Evolutionary conservation across 2,329 filamentous ascomycete genomes (phyloP).

Genomic region (Paraphaeosphaeria minitans): DNA sequence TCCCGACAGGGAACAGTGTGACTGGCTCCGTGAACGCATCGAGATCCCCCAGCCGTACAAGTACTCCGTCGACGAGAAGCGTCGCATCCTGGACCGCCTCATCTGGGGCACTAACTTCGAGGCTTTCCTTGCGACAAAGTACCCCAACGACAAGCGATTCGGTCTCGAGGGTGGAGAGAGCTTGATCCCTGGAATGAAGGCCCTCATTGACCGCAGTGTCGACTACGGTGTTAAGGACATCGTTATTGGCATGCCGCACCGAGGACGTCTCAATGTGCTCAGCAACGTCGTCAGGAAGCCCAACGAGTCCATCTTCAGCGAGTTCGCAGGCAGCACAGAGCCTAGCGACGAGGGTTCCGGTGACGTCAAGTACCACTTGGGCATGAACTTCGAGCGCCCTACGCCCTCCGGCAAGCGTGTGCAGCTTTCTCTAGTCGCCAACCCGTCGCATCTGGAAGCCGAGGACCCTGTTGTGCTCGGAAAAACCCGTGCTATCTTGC

Average conservation of each 20-base stretch:
- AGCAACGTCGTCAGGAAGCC: slow-evolving; percentile 99
- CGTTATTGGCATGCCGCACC: slow-evolving; percentile 98
- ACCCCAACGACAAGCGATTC: slow-evolving; percentile 99
- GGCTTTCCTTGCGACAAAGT: slow-evolving; percentile 92
- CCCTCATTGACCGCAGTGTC: slow-evolving; percentile 95
- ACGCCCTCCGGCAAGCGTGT: slow-evolving; percentile 98
- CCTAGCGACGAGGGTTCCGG: slow-evolving; percentile 95
- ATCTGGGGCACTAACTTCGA: slow-evolving; percentile 99
- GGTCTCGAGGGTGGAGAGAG: slow-evolving; percentile 97
- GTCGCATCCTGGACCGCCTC: slow-evolving; percentile 91
- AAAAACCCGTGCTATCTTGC: slow-evolving; percentile 96
- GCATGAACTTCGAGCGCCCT: slow-evolving; percentile 99
- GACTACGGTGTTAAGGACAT: slow-evolving; percentile 99
- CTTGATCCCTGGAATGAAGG: slow-evolving; percentile 98
- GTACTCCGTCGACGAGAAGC: slow-evolving; percentile 98
- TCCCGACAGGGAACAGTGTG: slow-evolving; percentile 94
- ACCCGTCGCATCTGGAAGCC: slow-evolving; percentile 96
- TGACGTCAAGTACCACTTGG: slow-evolving; percentile 98
- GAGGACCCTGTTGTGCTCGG: slow-evolving; percentile 97
- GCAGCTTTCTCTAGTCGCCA: slow-evolving; percentile 97
- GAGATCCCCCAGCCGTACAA: slow-evolving; percentile 95
- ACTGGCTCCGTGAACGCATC: slow-evolving; percentile 94
- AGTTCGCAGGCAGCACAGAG: slow-evolving; percentile 87
- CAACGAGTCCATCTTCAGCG: slow-evolving; percentile 99
- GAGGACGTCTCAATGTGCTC: slow-evolving; percentile 95